A percentile compares a stretch with the other conserved stretches of the same genome.
Conservation (phyloP, 495 filamentous ascomycete species). For the Hypoxylon lienhwacheense region DNA sequence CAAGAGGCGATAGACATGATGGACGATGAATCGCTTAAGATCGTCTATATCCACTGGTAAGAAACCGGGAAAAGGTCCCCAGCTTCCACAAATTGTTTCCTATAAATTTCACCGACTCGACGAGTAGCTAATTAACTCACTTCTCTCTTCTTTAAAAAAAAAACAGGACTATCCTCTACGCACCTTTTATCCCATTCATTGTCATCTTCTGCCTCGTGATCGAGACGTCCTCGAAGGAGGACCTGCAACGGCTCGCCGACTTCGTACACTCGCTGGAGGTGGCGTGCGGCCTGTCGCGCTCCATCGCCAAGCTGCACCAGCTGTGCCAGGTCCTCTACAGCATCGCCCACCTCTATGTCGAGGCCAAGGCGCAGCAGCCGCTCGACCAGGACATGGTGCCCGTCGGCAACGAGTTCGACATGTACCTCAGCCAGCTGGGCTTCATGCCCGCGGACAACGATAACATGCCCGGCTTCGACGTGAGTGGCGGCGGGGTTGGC, state of each 20-base stretch:
- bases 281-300: constrained; percentile 54
- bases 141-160: no score
- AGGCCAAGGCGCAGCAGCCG: constrained; percentile 57
- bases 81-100: no score
- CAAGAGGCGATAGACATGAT: constrained; percentile 56
- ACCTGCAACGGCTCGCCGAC: constrained; percentile 55
- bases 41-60: constrained; percentile 67
- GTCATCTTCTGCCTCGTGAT: constrained; percentile 72
- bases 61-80: no score
- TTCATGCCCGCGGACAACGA: constrained; percentile 54
- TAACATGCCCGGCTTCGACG: constrained; percentile 9
- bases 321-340: constrained; percentile 63
- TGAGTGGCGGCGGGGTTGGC: constrained; percentile 1
- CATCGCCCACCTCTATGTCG: constrained; percentile 64
- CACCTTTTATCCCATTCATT: constrained; percentile 70
- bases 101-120: no score
- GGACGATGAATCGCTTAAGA: constrained; percentile 48
- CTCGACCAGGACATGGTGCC: constrained; percentile 50
- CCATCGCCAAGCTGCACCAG: constrained; percentile 60
- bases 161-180: constrained; percentile 62
- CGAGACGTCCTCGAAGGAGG: constrained; percentile 50
- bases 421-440: constrained; percentile 64
- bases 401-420: constrained; percentile 64
- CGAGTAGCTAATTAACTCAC: no score
- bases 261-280: constrained; percentile 62